Conservation (phyloP, 768 basidiomycete genomes). For the Naematelia aurantialba region DNA sequence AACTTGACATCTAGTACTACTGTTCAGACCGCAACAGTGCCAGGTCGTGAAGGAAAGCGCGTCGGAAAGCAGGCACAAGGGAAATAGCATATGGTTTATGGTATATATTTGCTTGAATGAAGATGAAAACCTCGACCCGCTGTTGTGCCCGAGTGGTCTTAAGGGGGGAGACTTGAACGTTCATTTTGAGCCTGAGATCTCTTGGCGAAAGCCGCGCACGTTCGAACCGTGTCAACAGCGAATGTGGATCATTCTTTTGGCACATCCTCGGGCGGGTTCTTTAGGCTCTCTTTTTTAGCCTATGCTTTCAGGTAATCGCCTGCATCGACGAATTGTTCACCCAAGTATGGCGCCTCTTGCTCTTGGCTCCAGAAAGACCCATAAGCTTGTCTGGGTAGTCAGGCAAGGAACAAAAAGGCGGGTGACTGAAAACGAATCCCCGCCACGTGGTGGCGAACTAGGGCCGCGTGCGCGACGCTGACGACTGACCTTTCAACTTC, state of each 20-base stretch:
- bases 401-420: too few species aligned
- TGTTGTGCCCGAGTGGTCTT: not conserved
- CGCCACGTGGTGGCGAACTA: not conserved
- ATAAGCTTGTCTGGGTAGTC: too few species aligned
- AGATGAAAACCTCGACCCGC: not conserved
- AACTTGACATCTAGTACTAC: not conserved
- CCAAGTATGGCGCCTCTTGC: too few species aligned
- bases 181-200: not conserved
- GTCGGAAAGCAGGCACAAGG: not conserved
- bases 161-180: not conserved
- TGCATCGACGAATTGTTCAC: too few species aligned
- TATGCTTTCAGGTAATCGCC: too few species aligned
- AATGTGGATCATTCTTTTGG: not conserved
- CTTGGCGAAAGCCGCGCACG: not conserved
- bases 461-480: slow-evolving; percentile 5
- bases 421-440: not conserved
- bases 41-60: too few species aligned
- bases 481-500: not conserved
- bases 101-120: not conserved
- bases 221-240: not conserved
- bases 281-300: too few species aligned
- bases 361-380: too few species aligned
- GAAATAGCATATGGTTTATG: not conserved
- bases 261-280: too few species aligned
- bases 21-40: too few species aligned